Base-by-base conservation (phyloP, 495 filamentous ascomycete species). In the Daldinia bambusicola region DNA sequence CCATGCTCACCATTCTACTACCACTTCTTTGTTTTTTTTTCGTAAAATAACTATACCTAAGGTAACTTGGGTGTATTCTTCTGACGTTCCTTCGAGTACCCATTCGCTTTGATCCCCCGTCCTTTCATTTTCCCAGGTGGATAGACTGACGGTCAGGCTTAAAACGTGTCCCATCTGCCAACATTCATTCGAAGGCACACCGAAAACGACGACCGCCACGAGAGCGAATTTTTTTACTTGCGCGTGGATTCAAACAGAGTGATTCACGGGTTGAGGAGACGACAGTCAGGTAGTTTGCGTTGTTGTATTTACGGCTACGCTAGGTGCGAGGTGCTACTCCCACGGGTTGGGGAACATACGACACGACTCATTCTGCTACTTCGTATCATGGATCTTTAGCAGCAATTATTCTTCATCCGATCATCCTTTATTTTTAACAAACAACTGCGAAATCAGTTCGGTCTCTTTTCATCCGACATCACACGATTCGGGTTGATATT, bases 1-100 rank as follows among this genome's bases (percentile, higher is more conserved):
- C 56, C 65, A 31, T 53, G 52, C 45, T 43, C 30, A 53, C 41
- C 14, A 43, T 26, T 26, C 34, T 10, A 36, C 9, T 36, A 36
- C 9, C 7, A 36, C 58, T 53, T 69, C 70, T 73, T 73, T 73
- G 70, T 69, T 73, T 69, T 56, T 56, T 13, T 69, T 56, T 56
- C 7, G 26, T 10, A 16, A 18, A 13, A 36, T 37, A 18, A 13
- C 18, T 37, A 36, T 37, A 36, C 31, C 51, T 62, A 62, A n/a
- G n/a, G n/a, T n/a, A n/a, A 3, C 55, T 16, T 64, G 51, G 52
- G 45, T 62, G 16, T 65, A 57, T 69, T 56, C 36, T 69, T 73
- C 43, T 51, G 18, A 66, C 70, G 37, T 38, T 69, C 66, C 70
- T 73, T 69, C 60, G 55, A 12, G 16, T n/a, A n/a, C 40, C 26